phyloP scores from a whole-genome alignment of 768 basidiomycete species.

The Calocera viscosa region DNA sequence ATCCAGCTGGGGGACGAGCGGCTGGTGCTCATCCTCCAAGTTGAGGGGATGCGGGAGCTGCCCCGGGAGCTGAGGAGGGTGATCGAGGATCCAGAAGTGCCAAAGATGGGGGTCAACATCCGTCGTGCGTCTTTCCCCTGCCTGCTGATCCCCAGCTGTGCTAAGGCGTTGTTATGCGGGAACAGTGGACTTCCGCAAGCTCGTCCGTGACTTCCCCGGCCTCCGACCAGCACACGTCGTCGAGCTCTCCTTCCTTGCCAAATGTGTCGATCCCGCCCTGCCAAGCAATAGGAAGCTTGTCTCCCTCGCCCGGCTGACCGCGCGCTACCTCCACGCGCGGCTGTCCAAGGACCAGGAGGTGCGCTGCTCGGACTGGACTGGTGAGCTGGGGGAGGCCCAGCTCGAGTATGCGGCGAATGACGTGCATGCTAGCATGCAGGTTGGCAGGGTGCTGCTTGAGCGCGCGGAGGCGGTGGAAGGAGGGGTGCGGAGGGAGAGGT shows the following conservation, averaged over 20 bases:
- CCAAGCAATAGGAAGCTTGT: neutral
- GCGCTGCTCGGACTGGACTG: neutral
- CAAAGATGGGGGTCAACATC: neutral
- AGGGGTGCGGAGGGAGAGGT: neutral
- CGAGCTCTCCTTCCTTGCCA: conserved; percentile 4
- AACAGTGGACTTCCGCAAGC: neutral
- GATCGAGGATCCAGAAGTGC: neutral
- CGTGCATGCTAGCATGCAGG: neutral
- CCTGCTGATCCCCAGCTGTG: neutral
- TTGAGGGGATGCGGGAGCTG: neutral
- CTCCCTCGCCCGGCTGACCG: neutral
- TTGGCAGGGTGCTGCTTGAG: neutral
- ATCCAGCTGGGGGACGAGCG: neutral
- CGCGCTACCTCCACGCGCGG: neutral
- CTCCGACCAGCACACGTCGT: neutral
- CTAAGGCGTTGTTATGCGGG: neutral
- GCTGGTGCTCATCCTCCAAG: neutral
- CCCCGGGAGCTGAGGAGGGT: neutral
- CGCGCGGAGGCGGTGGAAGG: neutral
- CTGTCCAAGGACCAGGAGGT: neutral
- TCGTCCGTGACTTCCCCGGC: neutral
- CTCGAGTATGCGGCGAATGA: conserved; percentile 1
- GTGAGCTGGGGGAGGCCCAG: neutral
- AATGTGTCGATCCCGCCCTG: neutral
- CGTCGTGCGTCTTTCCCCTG: neutral